These are phyloP conservation scores for Fusarium proliferatum DNA, from an alignment of 2,329 filamentous ascomycete species.

Conservation along the genomic window DNA sequence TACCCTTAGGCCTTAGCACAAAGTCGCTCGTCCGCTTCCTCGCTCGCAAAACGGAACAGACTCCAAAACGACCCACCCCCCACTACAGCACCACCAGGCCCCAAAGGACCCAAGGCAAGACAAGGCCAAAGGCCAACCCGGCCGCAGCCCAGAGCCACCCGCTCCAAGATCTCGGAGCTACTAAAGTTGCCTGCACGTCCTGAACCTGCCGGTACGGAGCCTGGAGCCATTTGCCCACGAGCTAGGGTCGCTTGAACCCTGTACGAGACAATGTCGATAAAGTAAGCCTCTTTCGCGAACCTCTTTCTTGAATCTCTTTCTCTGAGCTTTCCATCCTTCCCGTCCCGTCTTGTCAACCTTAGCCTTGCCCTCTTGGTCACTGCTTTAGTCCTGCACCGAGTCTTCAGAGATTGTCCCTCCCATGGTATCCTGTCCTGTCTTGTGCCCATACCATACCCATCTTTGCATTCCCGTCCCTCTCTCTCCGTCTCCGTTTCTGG, in stretches of 20 bases:
- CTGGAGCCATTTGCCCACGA: conserved; percentile 47
- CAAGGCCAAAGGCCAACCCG: conserved; percentile 40
- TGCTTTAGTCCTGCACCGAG: conserved; percentile 22
- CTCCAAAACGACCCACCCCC: conserved; percentile 45
- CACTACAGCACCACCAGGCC: conserved; percentile 39
- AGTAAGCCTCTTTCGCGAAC: conserved; percentile 57
- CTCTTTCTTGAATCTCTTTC: conserved; percentile 39
- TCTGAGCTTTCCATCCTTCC: conserved; percentile 38
- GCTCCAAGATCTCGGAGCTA: conserved; percentile 49
- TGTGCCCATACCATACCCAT: conserved; percentile 24
- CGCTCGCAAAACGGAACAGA: conserved; percentile 31
- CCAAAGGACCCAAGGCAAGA: conserved; percentile 36
- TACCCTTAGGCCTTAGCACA: conserved; percentile 11
- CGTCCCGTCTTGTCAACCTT: conserved; percentile 32
- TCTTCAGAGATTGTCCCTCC: conserved; percentile 22
- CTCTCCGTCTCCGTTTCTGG: conserved; percentile 28
- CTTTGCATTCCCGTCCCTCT: conserved; percentile 12
- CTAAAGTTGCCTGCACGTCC: conserved; percentile 48
- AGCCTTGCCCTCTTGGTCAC: conserved; percentile 23
- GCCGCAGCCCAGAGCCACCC: conserved; percentile 42
- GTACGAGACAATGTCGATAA: conserved; percentile 63
- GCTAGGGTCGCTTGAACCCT: conserved; percentile 51
- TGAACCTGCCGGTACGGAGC: conserved; percentile 47
- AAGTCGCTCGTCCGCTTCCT: conserved; percentile 21
- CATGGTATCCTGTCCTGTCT: conserved; percentile 13